phyloP scores from a whole-genome alignment of 1,284 basidiomycete species.

The Malassezia nana region DNA sequence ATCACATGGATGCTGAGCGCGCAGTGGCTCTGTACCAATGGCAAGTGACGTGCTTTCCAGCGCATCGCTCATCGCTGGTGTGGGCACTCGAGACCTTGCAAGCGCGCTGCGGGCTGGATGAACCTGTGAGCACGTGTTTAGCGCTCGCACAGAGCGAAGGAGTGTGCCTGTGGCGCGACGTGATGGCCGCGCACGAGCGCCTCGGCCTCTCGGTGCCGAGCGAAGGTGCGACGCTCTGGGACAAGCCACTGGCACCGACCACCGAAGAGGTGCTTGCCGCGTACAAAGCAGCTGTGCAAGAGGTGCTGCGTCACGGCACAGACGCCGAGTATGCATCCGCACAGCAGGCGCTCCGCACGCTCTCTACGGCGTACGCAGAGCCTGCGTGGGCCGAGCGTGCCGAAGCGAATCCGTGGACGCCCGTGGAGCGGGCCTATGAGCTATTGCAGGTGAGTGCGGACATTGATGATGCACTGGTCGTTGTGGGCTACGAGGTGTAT shows the following conservation, averaged over 20 bases:
- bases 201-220: constrained; percentile 3
- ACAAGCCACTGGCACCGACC: background rate
- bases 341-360: background rate
- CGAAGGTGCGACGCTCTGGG: background rate
- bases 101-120: background rate
- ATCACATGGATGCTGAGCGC: background rate
- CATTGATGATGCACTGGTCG: constrained; percentile 64
- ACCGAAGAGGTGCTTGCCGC: background rate
- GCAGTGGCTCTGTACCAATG: constrained; percentile 2
- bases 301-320: constrained; percentile 4
- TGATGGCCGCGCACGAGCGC: background rate
- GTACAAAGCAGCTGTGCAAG: constrained; percentile 1
- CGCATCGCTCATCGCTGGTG: background rate
- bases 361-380: background rate
- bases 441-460: constrained; percentile 62
- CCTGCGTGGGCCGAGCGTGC: background rate
- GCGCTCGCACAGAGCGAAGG: constrained; percentile 14
- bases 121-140: background rate
- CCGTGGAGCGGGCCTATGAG: constrained; percentile 59
- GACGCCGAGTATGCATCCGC: constrained; percentile 4
- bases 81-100: constrained; percentile 2
- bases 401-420: constrained; percentile 49
- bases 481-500: constrained; percentile 64
- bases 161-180: constrained; percentile 1
- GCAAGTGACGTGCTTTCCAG: constrained; percentile 6